A percentile compares a stretch with the other conserved stretches of the same genome.
phyloP scores from a whole-genome alignment of 495 filamentous ascomycete species.

The Penicillium manginii region DNA sequence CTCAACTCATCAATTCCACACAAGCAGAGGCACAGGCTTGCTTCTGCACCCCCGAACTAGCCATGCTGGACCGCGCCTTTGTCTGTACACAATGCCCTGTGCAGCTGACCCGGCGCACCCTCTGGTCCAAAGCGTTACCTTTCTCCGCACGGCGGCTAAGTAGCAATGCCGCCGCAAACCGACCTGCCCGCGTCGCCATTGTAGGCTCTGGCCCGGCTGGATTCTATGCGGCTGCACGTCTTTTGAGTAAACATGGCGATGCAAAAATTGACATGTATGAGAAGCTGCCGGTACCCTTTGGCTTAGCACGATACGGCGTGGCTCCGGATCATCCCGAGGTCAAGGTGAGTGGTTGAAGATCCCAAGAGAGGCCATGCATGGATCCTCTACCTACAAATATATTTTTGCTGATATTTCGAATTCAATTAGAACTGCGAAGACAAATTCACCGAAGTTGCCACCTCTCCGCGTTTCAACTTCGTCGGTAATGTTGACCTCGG shows the following conservation, averaged over 20 bases:
- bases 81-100: conserved; percentile 41
- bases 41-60: neutral
- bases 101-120: conserved; percentile 18
- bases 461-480: conserved; percentile 82
- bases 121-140: conserved; percentile 8
- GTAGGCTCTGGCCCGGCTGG: conserved; percentile 95
- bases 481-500: conserved; percentile 89
- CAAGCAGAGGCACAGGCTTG: neutral
- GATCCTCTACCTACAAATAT: neutral
- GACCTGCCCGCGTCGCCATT: conserved; percentile 77
- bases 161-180: conserved; percentile 44
- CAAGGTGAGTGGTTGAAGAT: conserved; percentile 63
- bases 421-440: conserved; percentile 82
- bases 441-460: conserved; percentile 86
- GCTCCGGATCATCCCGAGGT: conserved; percentile 98
- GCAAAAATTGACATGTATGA: conserved; percentile 95
- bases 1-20: neutral
- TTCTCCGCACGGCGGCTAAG: conserved; percentile 27
- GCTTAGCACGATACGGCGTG: conserved; percentile 89
- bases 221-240: conserved; percentile 88
- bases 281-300: conserved; percentile 87
- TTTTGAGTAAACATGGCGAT: conserved; percentile 72
- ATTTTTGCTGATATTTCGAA: conserved; percentile 2
- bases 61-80: conserved; percentile 38
- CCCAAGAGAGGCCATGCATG: neutral